phyloP scores from a whole-genome alignment of 2,329 filamentous ascomycete species.

The Colletotrichum lini region DNA sequence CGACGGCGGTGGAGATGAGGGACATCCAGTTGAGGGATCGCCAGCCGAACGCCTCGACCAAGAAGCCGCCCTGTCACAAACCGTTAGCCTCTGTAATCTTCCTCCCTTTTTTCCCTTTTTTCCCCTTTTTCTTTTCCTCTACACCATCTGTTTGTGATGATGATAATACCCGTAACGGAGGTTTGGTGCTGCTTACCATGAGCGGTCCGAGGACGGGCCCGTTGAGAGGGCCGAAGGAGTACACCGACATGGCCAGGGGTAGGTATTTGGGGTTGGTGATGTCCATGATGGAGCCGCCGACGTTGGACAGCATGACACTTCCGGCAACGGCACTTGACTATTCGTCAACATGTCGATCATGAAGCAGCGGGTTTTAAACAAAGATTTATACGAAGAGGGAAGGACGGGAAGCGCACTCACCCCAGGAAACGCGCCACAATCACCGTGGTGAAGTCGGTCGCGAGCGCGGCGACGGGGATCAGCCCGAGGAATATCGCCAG shows the following conservation, averaged over 20 bases:
- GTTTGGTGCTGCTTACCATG: constrained; percentile 46
- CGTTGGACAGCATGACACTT: constrained; percentile 74
- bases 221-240: constrained; percentile 75
- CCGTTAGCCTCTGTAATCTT: background rate
- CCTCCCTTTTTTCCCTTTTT: no score
- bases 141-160: no score
- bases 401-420: background rate
- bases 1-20: constrained; percentile 67
- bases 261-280: constrained; percentile 73
- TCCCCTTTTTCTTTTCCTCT: no score
- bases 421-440: constrained; percentile 66
- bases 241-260: constrained; percentile 74
- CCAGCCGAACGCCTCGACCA: constrained; percentile 72
- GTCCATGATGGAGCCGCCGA: constrained; percentile 74
- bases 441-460: constrained; percentile 68
- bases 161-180: no score
- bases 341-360: background rate
- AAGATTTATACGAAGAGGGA: no score
- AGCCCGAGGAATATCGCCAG: constrained; percentile 68
- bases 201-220: constrained; percentile 56
- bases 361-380: no score
- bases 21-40: constrained; percentile 74
- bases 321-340: constrained; percentile 70
- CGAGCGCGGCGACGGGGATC: constrained; percentile 57
- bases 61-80: constrained; percentile 63